A percentile compares a stretch with the other conserved stretches of the same genome.
Evolutionary conservation across 2,329 filamentous ascomycete species (phyloP).

Genomic region (Leptographium procerum): DNA sequence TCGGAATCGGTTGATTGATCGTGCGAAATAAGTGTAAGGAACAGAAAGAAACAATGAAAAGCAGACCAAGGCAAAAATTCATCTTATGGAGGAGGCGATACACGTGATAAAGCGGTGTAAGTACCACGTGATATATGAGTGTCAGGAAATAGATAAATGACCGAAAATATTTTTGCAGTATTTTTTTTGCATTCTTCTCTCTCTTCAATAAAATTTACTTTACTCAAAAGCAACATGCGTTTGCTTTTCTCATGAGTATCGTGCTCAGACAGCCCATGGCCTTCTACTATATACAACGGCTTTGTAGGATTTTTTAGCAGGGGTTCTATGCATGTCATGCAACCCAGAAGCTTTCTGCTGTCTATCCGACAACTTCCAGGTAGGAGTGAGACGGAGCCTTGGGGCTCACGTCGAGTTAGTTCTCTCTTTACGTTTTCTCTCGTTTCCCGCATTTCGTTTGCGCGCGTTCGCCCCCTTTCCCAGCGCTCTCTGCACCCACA

Average conservation of each 20-base stretch:
- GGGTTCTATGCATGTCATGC: neutral
- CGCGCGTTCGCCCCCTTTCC: too few species aligned
- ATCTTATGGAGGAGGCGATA: neutral
- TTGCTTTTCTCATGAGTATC: neutral
- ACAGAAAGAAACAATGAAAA: constrained; percentile 13
- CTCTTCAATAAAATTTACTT: neutral
- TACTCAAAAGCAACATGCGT: neutral
- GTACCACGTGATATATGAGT: too few species aligned
- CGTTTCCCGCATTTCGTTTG: neutral
- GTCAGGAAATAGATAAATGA: neutral
- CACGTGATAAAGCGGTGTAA: neutral
- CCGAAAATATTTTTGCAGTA: neutral
- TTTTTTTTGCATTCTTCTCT: neutral
- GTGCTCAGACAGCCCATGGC: neutral
- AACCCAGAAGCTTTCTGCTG: neutral
- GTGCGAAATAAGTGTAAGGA: constrained; percentile 38
- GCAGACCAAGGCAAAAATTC: constrained; percentile 4
- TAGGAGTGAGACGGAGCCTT: neutral
- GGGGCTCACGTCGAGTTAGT: neutral
- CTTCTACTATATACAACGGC: neutral
- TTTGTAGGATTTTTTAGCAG: neutral
- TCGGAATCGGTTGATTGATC: constrained; percentile 50
- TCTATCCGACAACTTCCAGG: neutral
- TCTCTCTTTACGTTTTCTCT: neutral
- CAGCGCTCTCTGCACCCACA: constrained; percentile 8